phyloP scores from a whole-genome alignment of 2,329 filamentous ascomycete species.

The Phaeosphaeria sp. region DNA sequence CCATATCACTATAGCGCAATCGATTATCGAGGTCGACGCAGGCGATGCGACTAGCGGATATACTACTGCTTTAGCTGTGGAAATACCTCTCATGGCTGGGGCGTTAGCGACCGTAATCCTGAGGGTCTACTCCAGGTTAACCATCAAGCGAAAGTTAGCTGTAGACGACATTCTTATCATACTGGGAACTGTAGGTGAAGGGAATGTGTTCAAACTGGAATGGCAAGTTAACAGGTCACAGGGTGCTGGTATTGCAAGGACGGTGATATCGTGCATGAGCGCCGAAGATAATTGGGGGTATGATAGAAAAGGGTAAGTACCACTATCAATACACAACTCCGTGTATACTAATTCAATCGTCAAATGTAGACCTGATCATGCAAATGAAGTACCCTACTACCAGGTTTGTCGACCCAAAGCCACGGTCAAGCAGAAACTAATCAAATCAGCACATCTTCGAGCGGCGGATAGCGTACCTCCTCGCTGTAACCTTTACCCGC shows the following conservation, averaged over 20 bases:
- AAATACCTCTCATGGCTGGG: conserved; percentile 34
- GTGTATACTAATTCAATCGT: background rate
- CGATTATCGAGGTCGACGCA: background rate
- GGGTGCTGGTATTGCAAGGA: conserved; percentile 29
- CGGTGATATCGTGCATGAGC: conserved; percentile 36
- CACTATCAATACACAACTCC: background rate
- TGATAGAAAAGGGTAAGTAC: conserved; percentile 29
- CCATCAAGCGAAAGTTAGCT: conserved; percentile 31
- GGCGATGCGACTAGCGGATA: conserved; percentile 12
- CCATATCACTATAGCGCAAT: conserved; percentile 4
- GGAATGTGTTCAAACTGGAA: background rate
- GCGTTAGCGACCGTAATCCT: conserved; percentile 30
- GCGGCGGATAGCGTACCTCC: conserved; percentile 45
- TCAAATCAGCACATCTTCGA: conserved; percentile 32
- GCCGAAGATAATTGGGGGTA: conserved; percentile 32
- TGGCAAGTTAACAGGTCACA: conserved; percentile 12
- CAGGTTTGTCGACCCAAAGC: conserved; percentile 9
- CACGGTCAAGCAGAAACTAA: background rate
- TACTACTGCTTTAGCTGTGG: conserved; percentile 27
- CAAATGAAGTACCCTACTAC: conserved; percentile 30
- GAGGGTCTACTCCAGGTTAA: conserved; percentile 31
- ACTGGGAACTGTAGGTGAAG: conserved; percentile 18
- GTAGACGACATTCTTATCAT: conserved; percentile 33
- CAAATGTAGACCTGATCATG: conserved; percentile 23
- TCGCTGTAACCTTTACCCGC: conserved; percentile 41